These are phyloP conservation scores for Penicillium macrosclerotiorum DNA, from an alignment of 495 filamentous ascomycete genomes.

Conservation along the genomic window DNA sequence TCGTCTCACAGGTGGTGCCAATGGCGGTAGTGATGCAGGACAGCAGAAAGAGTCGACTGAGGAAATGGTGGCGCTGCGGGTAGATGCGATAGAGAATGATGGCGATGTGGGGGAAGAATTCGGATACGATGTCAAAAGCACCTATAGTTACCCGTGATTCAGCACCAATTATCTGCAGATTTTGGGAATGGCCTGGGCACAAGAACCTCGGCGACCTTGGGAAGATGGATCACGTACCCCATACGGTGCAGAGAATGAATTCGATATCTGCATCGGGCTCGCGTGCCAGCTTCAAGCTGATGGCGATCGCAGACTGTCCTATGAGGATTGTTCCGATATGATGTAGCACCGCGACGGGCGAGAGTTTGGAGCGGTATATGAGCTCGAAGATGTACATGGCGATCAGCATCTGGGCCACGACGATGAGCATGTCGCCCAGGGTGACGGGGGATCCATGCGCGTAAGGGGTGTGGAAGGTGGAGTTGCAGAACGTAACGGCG, in stretches of 20 bases:
- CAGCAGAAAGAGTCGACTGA: conserved; percentile 38
- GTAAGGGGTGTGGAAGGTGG: conserved; percentile 33
- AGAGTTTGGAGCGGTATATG: conserved; percentile 42
- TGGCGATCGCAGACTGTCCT: conserved; percentile 45
- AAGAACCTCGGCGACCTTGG: background rate
- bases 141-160: conserved; percentile 19
- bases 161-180: too few species aligned
- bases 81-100: conserved; percentile 49
- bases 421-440: conserved; percentile 42
- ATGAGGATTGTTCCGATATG: conserved; percentile 48
- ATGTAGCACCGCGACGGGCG: conserved; percentile 42
- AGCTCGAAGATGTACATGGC: conserved; percentile 51
- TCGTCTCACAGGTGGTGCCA: conserved; percentile 43
- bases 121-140: conserved; percentile 49
- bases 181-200: too few species aligned
- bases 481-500: conserved; percentile 32
- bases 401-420: conserved; percentile 44
- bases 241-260: conserved; percentile 47
- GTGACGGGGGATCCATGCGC: conserved; percentile 29
- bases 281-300: conserved; percentile 34
- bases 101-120: conserved; percentile 49
- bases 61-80: conserved; percentile 38
- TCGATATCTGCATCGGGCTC: conserved; percentile 48
- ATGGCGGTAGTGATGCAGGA: conserved; percentile 39
- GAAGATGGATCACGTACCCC: conserved; percentile 36